Evolutionary conservation across 2,329 filamentous ascomycete species (phyloP).

Genomic region (Laburnicola sp.): DNA sequence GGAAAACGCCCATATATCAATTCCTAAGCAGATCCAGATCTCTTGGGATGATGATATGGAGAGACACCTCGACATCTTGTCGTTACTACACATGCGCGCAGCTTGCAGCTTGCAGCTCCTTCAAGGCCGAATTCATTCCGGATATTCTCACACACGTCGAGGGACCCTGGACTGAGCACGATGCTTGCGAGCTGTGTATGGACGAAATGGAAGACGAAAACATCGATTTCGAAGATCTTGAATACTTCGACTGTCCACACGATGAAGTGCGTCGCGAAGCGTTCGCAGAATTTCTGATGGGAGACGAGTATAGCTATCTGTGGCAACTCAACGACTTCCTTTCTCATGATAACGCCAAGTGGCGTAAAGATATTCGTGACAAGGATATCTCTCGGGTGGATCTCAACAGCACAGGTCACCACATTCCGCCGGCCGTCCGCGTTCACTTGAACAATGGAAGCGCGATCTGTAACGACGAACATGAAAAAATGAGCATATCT

Average conservation of each 20-base stretch:
- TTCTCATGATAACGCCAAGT: conserved; percentile 7
- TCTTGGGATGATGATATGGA: conserved; percentile 6
- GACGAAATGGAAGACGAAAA: not conserved
- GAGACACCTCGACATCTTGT: not conserved
- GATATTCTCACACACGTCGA: conserved; percentile 3
- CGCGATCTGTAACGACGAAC: not conserved
- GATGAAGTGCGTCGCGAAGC: not conserved
- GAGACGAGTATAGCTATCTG: conserved; percentile 6
- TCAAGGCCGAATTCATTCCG: conserved; percentile 7
- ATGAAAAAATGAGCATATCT: not conserved
- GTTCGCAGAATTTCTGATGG: not conserved
- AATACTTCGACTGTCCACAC: not conserved
- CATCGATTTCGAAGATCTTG: not conserved
- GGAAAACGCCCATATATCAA: not conserved
- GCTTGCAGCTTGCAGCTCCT: conserved; percentile 3
- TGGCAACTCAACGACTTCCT: conserved; percentile 9
- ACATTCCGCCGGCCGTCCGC: not conserved
- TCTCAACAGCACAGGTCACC: not conserved
- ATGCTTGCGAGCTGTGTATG: not conserved
- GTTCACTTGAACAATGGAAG: conserved; percentile 1
- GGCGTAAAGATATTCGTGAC: conserved; percentile 5
- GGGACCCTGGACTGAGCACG: not conserved
- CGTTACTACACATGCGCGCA: conserved; percentile 1
- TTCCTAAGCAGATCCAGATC: conserved; percentile 2
- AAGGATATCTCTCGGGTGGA: not conserved